Conservation (phyloP, 2,329 filamentous ascomycete genomes). For the Ophiostoma quercus region DNA sequence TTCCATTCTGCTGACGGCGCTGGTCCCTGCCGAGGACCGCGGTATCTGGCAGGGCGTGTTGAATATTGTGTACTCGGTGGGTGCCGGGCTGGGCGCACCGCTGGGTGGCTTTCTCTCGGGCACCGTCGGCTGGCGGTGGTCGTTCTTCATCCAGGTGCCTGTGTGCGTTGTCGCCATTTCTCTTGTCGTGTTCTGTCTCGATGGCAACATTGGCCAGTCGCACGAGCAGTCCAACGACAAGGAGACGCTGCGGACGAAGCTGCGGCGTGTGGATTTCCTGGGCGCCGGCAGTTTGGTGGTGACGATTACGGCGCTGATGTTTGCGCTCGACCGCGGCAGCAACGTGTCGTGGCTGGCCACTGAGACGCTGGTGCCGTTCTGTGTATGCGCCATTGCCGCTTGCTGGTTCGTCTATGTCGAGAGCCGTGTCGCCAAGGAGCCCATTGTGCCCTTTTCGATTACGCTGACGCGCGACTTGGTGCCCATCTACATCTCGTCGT, state of each 20-base stretch:
- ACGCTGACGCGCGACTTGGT: constrained; percentile 38
- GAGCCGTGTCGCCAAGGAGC: constrained; percentile 35
- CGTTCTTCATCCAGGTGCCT: constrained; percentile 17
- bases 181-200: constrained; percentile 11
- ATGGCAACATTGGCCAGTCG: background rate
- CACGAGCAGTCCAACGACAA: background rate
- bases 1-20: constrained; percentile 57
- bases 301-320: constrained; percentile 22
- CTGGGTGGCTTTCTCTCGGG: constrained; percentile 18
- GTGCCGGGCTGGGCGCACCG: constrained; percentile 20
- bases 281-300: constrained; percentile 20
- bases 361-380: background rate
- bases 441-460: constrained; percentile 41
- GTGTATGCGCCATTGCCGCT: background rate
- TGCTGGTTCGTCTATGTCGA: constrained; percentile 29
- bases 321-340: constrained; percentile 24
- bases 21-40: constrained; percentile 56
- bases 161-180: constrained; percentile 13
- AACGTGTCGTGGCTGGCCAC: constrained; percentile 23
- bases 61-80: constrained; percentile 50
- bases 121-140: constrained; percentile 21
- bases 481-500: constrained; percentile 37
- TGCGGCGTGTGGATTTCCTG: constrained; percentile 22
- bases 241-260: background rate
- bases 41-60: constrained; percentile 61